A percentile compares a stretch with the other conserved stretches of the same genome.
phyloP scores from a whole-genome alignment of 164 flowering plant species.

The Amborella trichopoda region DNA sequence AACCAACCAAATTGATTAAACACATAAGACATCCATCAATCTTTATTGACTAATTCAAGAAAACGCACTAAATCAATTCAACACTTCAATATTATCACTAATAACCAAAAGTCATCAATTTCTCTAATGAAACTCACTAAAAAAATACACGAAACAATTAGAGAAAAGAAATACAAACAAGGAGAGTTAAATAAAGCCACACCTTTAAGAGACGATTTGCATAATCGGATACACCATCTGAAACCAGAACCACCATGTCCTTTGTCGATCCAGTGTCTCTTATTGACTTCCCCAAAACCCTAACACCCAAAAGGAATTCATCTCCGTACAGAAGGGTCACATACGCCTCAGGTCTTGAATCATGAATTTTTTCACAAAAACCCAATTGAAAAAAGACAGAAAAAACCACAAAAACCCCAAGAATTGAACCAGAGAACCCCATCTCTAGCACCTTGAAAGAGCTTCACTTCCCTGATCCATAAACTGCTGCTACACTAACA shows the following conservation, averaged over 20 bases:
- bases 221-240: constrained; percentile 88
- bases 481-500: too few species aligned
- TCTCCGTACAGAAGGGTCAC: constrained; percentile 90
- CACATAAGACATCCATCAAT: too few species aligned
- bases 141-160: not conserved
- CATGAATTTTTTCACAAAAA: constrained; percentile 5
- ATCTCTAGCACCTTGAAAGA: too few species aligned
- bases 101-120: not conserved
- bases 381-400: constrained; percentile 5
- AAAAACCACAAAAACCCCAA: constrained; percentile 5
- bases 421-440: constrained; percentile 6
- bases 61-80: too few species aligned
- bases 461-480: too few species aligned
- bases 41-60: too few species aligned
- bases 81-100: too few species aligned
- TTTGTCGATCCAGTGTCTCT: constrained; percentile 72
- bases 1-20: too few species aligned
- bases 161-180: not conserved
- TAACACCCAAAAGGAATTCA: constrained; percentile 84
- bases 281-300: constrained; percentile 90
- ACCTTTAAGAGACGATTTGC: constrained; percentile 79
- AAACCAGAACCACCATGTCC: constrained; percentile 88
- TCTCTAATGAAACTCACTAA: not conserved
- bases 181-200: not conserved
- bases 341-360: constrained; percentile 52